These are phyloP conservation scores for Moesziomyces parantarcticus DNA, from an alignment of 1,284 basidiomycete genomes.

Conservation along the genomic window DNA sequence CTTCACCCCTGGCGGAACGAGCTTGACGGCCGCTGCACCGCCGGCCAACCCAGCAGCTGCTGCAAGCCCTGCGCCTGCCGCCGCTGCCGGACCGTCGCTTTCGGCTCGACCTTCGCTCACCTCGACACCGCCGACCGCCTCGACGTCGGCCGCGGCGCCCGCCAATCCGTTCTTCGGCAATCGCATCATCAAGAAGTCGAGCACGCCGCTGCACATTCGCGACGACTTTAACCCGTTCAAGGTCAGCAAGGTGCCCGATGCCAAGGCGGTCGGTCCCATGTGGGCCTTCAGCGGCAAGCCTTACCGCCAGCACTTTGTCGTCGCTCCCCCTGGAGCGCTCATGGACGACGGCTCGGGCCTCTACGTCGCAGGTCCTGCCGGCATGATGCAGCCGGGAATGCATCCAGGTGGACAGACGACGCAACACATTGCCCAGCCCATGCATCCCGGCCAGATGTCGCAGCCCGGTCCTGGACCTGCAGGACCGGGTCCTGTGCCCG, in stretches of 20 bases:
- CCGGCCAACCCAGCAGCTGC: conserved; percentile 44
- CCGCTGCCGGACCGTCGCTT: conserved; percentile 15
- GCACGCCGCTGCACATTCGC: conserved; percentile 78
- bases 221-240: conserved; percentile 97
- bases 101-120: conserved; percentile 69
- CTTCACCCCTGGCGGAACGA: conserved; percentile 69
- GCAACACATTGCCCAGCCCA: conserved; percentile 29
- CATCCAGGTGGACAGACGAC: conserved; percentile 37
- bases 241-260: conserved; percentile 80
- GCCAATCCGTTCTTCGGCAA: conserved; percentile 87
- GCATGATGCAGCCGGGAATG: conserved; percentile 44
- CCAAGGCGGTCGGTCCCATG: conserved; percentile 76
- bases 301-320: conserved; percentile 77
- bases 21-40: conserved; percentile 13
- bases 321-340: conserved; percentile 18
- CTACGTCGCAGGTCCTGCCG: conserved; percentile 27
- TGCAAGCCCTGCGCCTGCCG: conserved; percentile 18
- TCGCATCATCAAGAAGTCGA: conserved; percentile 78
- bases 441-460: conserved; percentile 37
- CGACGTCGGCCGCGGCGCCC: conserved; percentile 62
- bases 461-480: conserved; percentile 11
- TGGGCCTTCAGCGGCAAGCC: conserved; percentile 92
- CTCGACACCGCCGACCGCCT: conserved; percentile 27
- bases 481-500: conserved; percentile 7
- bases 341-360: conserved; percentile 38